phyloP scores from a whole-genome alignment of 129 eudicot genomes.

The Apium graveolens region DNA sequence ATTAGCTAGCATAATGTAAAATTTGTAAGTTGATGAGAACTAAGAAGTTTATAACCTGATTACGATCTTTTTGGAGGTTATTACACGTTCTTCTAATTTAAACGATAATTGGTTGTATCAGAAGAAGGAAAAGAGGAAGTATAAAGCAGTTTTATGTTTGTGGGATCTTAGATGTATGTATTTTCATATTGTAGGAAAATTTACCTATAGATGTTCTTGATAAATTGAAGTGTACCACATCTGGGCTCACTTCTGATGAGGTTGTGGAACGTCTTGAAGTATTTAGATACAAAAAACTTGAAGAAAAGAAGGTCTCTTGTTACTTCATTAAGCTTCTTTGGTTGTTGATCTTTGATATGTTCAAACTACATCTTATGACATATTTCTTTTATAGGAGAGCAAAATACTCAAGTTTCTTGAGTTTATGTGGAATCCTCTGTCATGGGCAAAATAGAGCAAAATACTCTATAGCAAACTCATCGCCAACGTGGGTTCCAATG shows the following conservation, averaged over 20 bases:
- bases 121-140: not conserved
- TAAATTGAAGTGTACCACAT: conserved; percentile 43
- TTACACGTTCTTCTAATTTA: not conserved
- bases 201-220: conserved; percentile 56
- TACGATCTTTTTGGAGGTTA: not conserved
- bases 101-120: not conserved
- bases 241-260: conserved; percentile 47
- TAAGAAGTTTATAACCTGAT: too few relatives aligned
- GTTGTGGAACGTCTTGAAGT: conserved; percentile 43
- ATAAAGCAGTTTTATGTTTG: too few relatives aligned
- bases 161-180: too few relatives aligned
- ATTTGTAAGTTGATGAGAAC: too few relatives aligned
- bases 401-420: conserved; percentile 53
- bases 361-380: not conserved
- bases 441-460: too few relatives aligned
- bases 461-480: too few relatives aligned
- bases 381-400: conserved; percentile 10
- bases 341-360: not conserved
- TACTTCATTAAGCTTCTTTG: not conserved
- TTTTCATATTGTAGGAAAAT: conserved; percentile 33
- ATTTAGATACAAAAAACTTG: conserved; percentile 50
- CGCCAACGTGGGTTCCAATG: too few relatives aligned
- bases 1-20: too few relatives aligned
- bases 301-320: conserved; percentile 34
- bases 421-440: conserved; percentile 53